Evolutionary conservation across 1,139 yeast genomes (phyloP).

Genomic region (Arxiozyma heterogenica): DNA sequence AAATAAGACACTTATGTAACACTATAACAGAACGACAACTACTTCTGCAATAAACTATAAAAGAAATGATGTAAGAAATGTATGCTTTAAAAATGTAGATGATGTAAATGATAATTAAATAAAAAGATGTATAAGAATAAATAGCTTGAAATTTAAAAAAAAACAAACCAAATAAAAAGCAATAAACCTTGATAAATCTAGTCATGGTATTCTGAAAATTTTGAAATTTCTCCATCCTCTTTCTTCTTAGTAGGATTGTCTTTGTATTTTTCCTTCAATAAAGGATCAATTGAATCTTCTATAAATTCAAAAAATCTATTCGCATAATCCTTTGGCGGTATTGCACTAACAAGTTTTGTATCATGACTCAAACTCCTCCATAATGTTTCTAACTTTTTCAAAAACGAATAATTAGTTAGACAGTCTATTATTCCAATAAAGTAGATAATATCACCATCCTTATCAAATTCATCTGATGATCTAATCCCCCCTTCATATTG

Average conservation of each 20-base stretch:
- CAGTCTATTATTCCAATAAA: constrained; percentile 93
- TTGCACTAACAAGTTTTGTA: constrained; percentile 67
- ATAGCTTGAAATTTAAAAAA: no score
- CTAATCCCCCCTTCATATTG: constrained; percentile 81
- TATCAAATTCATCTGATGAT: constrained; percentile 57
- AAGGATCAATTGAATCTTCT: constrained; percentile 23
- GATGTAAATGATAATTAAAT: background rate
- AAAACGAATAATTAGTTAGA: constrained; percentile 70
- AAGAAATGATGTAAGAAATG: background rate
- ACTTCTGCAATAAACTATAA: background rate
- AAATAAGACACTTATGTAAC: background rate
- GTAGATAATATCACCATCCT: constrained; percentile 63
- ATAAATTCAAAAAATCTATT: constrained; percentile 73
- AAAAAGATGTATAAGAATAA: background rate
- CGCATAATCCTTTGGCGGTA: constrained; percentile 88
- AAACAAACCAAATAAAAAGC: no score
- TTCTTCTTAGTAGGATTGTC: constrained; percentile 18
- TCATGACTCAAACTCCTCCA: constrained; percentile 70
- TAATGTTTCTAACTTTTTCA: constrained; percentile 76
- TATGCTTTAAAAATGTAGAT: background rate
- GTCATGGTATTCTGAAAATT: constrained; percentile 15
- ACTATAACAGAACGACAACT: background rate
- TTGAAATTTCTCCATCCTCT: constrained; percentile 19
- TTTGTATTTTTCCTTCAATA: constrained; percentile 15
- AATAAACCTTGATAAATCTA: constrained; percentile 1